Base-by-base conservation (phyloP, 176 grass and related monocot species). In the Stipa capillata region DNA sequence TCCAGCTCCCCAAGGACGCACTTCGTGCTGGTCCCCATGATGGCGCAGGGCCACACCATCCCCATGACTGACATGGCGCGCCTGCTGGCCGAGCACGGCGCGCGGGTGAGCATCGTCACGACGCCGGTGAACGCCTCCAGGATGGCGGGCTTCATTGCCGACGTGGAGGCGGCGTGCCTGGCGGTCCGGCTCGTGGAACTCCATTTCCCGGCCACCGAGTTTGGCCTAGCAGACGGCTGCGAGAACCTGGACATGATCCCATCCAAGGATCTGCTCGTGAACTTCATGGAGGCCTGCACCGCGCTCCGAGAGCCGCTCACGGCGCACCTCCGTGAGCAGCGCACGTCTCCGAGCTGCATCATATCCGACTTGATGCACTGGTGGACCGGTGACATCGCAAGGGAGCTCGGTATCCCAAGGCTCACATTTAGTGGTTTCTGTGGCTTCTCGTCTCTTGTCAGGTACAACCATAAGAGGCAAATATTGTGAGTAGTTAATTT, bases 41-140 rank as follows among this genome's bases (percentile, higher is more conserved):
- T 94, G 88, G 83, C 83, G 21, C 89, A 86, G 69, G 92, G 89
- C 17, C 92, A 94, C 56, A 85, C 55, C 47, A 94, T 94, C 48
- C 92, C 89, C 3, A 94, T 94, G 92, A 78, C 65, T 4, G 89
- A 89, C 80, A 84, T 94, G 89, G 92, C 86, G 0, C 61, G 58
- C 61, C 51, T 91, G 33, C 83, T 91, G 31, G 89, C 92, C 2
- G 64, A 84, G 68, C 89, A 74, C 11, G 89, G 86, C 23, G 89
- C 85, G 6, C 59, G 50, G 31, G 89, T 94, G 21, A 94, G 84
- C 79, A 71, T 94, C 59, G 24, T 91, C 59, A 94, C 92, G 33
- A 91, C 89, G 17, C 89, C 89, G 0, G n/a, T 87, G 6, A 94
- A 94, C 31, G 85, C 86, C 39, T 65, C 62, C 20, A 85, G 89